Evolutionary conservation across 441 rosid species (phyloP).

Genomic region (Hura crepitans): DNA sequence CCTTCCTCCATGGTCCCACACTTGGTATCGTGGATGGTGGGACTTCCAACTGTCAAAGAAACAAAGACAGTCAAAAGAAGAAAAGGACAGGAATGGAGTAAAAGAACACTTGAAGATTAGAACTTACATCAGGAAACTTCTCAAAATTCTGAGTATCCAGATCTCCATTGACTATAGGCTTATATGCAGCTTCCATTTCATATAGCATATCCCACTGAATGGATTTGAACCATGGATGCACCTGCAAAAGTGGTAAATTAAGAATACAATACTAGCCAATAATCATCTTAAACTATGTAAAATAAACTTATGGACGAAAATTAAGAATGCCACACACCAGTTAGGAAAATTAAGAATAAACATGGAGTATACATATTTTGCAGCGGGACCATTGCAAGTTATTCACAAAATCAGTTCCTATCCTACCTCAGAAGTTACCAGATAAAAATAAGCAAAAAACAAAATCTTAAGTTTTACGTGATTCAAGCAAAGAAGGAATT

Average conservation of each 20-base stretch:
- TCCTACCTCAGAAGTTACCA: constrained; percentile 9
- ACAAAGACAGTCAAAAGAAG: constrained; percentile 13
- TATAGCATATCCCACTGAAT: constrained; percentile 77
- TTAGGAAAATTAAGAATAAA: constrained; percentile 10
- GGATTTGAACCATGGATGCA: constrained; percentile 71
- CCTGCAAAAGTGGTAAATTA: constrained; percentile 37
- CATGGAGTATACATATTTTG: background rate
- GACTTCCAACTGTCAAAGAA: constrained; percentile 58
- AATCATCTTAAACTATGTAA: constrained; percentile 13
- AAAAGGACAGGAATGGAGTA: background rate
- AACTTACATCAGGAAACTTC: constrained; percentile 88
- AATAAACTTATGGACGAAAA: background rate
- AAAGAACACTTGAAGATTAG: background rate
- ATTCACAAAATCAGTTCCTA: constrained; percentile 1
- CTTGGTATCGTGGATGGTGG: constrained; percentile 56
- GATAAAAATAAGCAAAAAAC: constrained; percentile 7
- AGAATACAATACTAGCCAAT: constrained; percentile 17
- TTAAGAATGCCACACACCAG: background rate
- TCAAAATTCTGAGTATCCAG: constrained; percentile 94
- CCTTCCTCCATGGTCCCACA: constrained; percentile 98
- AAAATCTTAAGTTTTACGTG: constrained; percentile 11
- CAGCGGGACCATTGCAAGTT: constrained; percentile 4
- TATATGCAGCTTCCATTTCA: constrained; percentile 78
- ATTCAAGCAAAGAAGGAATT: constrained; percentile 1
- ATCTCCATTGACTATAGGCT: constrained; percentile 77